Conservation (phyloP, 2,329 filamentous ascomycete genomes). For the Bipolaris cookei region DNA sequence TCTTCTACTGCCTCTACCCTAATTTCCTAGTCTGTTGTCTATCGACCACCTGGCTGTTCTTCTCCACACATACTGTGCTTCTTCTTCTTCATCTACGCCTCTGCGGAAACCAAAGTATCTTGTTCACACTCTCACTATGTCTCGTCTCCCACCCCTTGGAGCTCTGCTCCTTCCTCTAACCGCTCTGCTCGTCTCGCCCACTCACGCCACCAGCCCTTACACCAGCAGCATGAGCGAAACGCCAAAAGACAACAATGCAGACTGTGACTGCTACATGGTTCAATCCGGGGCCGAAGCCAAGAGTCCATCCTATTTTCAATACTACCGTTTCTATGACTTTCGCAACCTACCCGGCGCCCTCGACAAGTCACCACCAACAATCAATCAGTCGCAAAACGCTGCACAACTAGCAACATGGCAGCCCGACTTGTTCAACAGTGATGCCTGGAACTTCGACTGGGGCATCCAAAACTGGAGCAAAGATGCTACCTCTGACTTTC, state of each 20-base stretch:
- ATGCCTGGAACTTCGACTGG: constrained; percentile 47
- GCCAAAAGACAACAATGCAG: constrained; percentile 43
- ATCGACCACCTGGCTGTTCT: too few relatives aligned
- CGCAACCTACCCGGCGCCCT: constrained; percentile 49
- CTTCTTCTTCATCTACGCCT: neutral
- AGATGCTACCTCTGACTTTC: constrained; percentile 44
- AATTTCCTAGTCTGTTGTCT: too few relatives aligned
- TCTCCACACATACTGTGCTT: neutral
- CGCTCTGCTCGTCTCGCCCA: constrained; percentile 29
- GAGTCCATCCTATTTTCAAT: constrained; percentile 55
- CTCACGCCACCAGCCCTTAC: constrained; percentile 34
- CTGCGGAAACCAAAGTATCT: neutral
- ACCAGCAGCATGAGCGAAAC: constrained; percentile 36
- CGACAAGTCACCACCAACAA: constrained; percentile 29
- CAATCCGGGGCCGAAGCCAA: constrained; percentile 49
- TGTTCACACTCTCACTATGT: constrained; percentile 16
- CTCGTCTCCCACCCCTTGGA: constrained; percentile 25
- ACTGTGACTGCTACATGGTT: constrained; percentile 58
- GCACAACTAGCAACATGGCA: constrained; percentile 37
- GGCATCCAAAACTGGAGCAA: constrained; percentile 56
- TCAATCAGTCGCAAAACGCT: constrained; percentile 32
- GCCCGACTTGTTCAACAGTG: constrained; percentile 49
- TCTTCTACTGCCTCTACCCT: too few relatives aligned
- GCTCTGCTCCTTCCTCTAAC: constrained; percentile 36
- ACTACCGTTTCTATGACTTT: constrained; percentile 61